Evolutionary conservation across 345 rosid genomes (phyloP).

Genomic region (Populus nigra): DNA sequence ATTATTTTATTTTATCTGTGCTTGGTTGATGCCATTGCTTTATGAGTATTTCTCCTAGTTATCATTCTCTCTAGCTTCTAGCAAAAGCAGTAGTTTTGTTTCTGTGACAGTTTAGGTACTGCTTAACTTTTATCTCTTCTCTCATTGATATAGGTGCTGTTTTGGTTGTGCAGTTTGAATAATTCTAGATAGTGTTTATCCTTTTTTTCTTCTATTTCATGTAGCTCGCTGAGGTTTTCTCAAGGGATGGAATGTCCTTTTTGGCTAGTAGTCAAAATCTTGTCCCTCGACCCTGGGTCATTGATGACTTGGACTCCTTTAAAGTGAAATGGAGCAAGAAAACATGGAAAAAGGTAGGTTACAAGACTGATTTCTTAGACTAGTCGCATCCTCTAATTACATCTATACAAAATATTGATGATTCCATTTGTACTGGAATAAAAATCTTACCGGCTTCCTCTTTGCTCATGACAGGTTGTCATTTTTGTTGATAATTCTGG

Average conservation of each 20-base stretch:
- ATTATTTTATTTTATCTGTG: background rate
- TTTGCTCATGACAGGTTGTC: conserved; percentile 55
- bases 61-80: background rate
- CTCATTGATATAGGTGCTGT: background rate
- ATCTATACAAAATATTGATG: background rate
- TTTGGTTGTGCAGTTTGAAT: background rate
- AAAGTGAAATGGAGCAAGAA: conserved; percentile 78
- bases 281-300: conserved; percentile 89
- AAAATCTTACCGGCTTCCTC: conserved; percentile 18
- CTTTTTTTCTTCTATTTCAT: conserved; percentile 18
- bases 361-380: background rate
- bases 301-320: conserved; percentile 84
- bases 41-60: background rate
- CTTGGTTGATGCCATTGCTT: background rate
- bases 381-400: background rate
- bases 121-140: background rate
- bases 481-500: conserved; percentile 98
- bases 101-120: background rate
- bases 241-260: conserved; percentile 94
- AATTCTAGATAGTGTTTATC: background rate
- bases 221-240: conserved; percentile 98
- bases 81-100: background rate
- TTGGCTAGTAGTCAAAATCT: conserved; percentile 92
- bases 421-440: background rate
- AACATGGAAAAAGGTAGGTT: conserved; percentile 87